Evolutionary conservation across 2,329 filamentous ascomycete species (phyloP), one percentile per base, ranked within the genome.

Genomic region (Neofusicoccum sp.): DNA sequence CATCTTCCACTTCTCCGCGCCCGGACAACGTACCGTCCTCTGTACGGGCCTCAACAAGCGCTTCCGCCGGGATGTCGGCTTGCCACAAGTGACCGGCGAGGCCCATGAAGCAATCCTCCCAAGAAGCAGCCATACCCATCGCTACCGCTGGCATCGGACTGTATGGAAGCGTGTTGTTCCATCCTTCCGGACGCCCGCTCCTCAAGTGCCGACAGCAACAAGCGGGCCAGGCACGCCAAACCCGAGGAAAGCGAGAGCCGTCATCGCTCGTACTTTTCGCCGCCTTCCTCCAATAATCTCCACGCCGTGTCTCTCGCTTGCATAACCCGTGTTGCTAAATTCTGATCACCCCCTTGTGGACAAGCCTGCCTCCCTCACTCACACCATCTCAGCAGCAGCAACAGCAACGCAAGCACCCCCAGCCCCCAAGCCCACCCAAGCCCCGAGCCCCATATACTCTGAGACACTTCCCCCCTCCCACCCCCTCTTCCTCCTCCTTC

Each of bases 281-380:
- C 1, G 20, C 20, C 20, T 20, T 20, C 20, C 20, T 7, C 40
- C 16, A 24, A 8, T 7, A 53, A 38, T 20, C 12, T 40, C 49
- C 34, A 53, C 40, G 34, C 34, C 49, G 28, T 36, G 20, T 14
- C 8, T 30, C 34, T n/a, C 14, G 16, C 47, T 20, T 34, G 34
- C 49, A 31, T 11, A 30, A 30, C 34, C 34, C 51, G 38, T 56
- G 51, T 56, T 56, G 26, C 51, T 56, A 56, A 56, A 54, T 31
- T 41, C 49, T 54, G 34, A 20, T 20, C 34, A 54, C 31, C 49
- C 24, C 20, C 20, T 20, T 20, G 20, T 20, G 20, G 20, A 20
- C 14, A 16, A 48, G n/a, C 6, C 44, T 28, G 11, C 43, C 20
- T 8, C 43, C 5, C 24, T 12, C 20, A 31, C 38, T 43, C 51